These are phyloP conservation scores for Purshia tridentata DNA, from an alignment of 306 rosid genomes.

Conservation along the genomic window DNA sequence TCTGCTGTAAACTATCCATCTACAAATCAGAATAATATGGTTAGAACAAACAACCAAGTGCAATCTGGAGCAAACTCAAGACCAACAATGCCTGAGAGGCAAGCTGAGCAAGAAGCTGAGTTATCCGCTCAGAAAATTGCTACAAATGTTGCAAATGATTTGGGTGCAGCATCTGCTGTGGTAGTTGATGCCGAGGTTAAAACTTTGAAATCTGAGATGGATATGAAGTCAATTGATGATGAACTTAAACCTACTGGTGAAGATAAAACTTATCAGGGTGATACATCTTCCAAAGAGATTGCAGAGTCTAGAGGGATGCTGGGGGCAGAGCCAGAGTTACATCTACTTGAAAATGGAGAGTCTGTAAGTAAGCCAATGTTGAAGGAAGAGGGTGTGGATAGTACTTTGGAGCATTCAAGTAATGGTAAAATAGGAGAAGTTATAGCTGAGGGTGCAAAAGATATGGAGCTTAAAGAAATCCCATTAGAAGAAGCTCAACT, in stretches of 20 bases:
- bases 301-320: constrained; percentile 31
- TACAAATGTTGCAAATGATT: constrained; percentile 31
- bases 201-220: constrained; percentile 44
- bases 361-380: constrained; percentile 39
- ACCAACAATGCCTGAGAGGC: constrained; percentile 36
- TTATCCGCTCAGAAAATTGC: constrained; percentile 38
- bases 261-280: constrained; percentile 25
- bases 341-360: constrained; percentile 48
- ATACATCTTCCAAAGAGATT: constrained; percentile 25
- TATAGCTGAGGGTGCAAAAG: constrained; percentile 35
- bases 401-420: constrained; percentile 33
- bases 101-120: constrained; percentile 40
- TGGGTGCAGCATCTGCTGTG: constrained; percentile 28
- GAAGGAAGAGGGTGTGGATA: constrained; percentile 44
- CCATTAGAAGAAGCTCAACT: constrained; percentile 35
- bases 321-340: constrained; percentile 27
- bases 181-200: constrained; percentile 36
- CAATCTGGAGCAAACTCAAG: constrained; percentile 36
- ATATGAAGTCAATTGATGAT: constrained; percentile 36
- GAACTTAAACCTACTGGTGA: constrained; percentile 35
- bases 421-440: constrained; percentile 31
- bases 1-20: constrained; percentile 42
- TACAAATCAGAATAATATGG: constrained; percentile 45
- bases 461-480: constrained; percentile 36
- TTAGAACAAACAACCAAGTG: constrained; percentile 44